A percentile compares a stretch with the other conserved stretches of the same genome.
phyloP scores from a whole-genome alignment of 768 basidiomycete genomes.

The Pulveroboletus ravenelii region DNA sequence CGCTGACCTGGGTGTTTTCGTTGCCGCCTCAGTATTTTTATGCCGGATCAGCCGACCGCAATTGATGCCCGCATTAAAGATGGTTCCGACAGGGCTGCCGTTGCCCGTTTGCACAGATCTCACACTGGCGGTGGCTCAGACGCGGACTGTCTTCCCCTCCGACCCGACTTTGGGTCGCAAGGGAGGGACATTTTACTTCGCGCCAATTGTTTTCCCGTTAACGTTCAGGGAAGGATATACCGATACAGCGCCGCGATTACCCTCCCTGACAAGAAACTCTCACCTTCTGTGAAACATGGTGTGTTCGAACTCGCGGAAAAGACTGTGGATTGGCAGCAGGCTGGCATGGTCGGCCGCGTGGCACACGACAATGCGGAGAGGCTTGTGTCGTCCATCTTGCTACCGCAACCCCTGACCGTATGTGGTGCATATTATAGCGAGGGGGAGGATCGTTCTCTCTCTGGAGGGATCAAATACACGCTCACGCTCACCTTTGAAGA shows the following conservation, averaged over 20 bases:
- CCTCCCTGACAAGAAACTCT: slow-evolving; percentile 23
- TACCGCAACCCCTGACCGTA: slow-evolving; percentile 41
- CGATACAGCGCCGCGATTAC: slow-evolving; percentile 35
- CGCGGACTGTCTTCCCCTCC: slow-evolving; percentile 33
- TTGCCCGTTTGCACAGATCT: slow-evolving; percentile 28
- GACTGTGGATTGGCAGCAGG: slow-evolving; percentile 34
- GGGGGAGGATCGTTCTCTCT: slow-evolving; percentile 27
- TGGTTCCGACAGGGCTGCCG: slow-evolving; percentile 35
- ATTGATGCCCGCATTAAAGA: slow-evolving; percentile 51
- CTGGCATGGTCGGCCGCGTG: slow-evolving; percentile 32
- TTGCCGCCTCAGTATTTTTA: slow-evolving; percentile 26
- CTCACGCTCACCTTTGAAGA: slow-evolving; percentile 38
- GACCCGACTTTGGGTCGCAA: slow-evolving; percentile 42
- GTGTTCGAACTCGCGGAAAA: slow-evolving; percentile 45
- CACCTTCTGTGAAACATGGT: slow-evolving; percentile 36
- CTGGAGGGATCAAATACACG: slow-evolving; percentile 31
- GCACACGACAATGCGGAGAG: slow-evolving; percentile 45
- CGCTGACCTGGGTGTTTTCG: background rate
- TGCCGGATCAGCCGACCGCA: slow-evolving; percentile 34
- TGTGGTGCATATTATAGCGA: slow-evolving; percentile 36
- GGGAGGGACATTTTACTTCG: slow-evolving; percentile 41
- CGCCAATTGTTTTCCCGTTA: slow-evolving; percentile 46
- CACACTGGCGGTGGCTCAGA: slow-evolving; percentile 3
- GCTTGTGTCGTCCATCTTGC: slow-evolving; percentile 35
- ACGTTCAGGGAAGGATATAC: slow-evolving; percentile 34